Base-by-base conservation (phyloP, 1,284 basidiomycete genomes). In the Gomphus sp. region DNA sequence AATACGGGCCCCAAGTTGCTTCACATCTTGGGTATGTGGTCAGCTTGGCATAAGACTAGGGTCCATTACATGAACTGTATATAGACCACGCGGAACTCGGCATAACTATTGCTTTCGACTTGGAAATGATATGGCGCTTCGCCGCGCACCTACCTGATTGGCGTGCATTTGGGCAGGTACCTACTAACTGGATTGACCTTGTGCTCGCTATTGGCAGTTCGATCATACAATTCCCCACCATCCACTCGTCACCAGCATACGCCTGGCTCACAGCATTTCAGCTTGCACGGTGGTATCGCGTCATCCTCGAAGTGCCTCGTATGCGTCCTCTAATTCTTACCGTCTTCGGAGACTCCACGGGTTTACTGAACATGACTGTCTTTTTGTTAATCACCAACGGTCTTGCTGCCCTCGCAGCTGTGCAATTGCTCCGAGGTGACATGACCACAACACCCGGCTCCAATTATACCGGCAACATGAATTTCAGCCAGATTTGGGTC, bases 231-330 rank as follows among this genome's bases (percentile, higher is more conserved):
- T 87, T 98, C 45, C 95, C 96, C 0, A 77, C 68, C 11, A 87
- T 98, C 43, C 78, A 80, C 56, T 64, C 79, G 34, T 87, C 87
- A 6, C 60, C 64, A 3, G 78, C 85, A 3, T 97, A 97, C 67
- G 81, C 87, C 0, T 99, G 96, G 96, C 80, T 98, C 64, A 97
- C 93, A 2, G 81, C 91, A 45, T 91, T 98, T 66, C 91, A 95
- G 68, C 76, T 98, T 6, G 78, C 81, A 62, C 79, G 96, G 63
- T 98, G 98, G 75, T 98, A 99, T 71, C 80, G 96, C 1, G 92
- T 98, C 37, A 95, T 98, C 66, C 71, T 98, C 48, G 89, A 87
- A 49, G 81, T 96, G 14, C 93, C 93, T 1, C 78, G 91, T 58
- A 94, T 94, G 89, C 83, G 81, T 61, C 84, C 85, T 4, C 72